These are phyloP conservation scores for Salicornia ramosissima DNA, from an alignment of 148 eudicot species.

Conservation along the genomic window DNA sequence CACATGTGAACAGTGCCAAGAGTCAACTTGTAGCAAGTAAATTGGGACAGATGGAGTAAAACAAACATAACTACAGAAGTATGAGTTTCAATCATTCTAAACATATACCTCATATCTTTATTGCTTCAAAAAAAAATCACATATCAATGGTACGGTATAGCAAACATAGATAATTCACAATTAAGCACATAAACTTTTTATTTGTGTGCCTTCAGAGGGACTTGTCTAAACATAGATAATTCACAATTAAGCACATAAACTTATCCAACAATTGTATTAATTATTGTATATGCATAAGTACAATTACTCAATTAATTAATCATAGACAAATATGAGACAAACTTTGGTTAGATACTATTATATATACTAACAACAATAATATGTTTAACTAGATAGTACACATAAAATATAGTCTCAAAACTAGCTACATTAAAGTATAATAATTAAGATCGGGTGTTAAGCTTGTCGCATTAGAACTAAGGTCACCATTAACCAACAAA, in stretches of 20 bases:
- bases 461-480: conserved; percentile 1
- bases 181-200: no score
- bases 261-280: neutral
- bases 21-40: no score
- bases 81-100: no score
- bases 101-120: no score
- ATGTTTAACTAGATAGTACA: neutral
- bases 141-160: no score
- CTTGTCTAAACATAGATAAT: neutral
- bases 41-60: no score
- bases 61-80: no score
- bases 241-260: neutral
- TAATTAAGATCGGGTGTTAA: neutral
- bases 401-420: neutral
- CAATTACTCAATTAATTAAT: neutral
- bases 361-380: conserved; percentile 8
- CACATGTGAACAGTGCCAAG: no score
- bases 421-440: neutral
- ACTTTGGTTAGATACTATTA: neutral
- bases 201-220: neutral
- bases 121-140: no score
- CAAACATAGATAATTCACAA: no score
- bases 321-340: conserved; percentile 5
- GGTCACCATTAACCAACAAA: neutral
- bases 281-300: neutral